Conservation (phyloP, 2,329 filamentous ascomycete species). For the Penicillium sp. region DNA sequence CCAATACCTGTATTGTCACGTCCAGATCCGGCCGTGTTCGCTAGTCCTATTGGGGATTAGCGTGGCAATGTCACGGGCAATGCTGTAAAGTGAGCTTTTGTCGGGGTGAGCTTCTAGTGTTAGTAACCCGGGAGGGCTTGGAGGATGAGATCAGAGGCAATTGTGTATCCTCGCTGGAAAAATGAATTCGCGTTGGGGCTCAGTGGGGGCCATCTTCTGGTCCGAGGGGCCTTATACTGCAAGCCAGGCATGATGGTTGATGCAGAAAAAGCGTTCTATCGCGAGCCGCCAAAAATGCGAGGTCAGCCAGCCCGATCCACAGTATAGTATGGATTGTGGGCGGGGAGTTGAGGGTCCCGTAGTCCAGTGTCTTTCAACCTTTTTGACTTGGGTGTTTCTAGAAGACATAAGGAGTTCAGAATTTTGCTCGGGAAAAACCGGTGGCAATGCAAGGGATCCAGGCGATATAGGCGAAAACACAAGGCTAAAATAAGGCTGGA, state of each 20-base stretch:
- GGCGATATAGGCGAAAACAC: not conserved
- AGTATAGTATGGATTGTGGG: too few relatives aligned
- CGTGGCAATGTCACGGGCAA: constrained; percentile 3
- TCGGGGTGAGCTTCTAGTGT: constrained; percentile 9
- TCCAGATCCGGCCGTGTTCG: constrained; percentile 5
- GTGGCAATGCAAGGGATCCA: constrained; percentile 2
- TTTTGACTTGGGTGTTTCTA: not conserved
- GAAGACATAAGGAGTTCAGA: not conserved
- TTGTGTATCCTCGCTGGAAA: not conserved
- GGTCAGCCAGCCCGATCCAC: too few relatives aligned
- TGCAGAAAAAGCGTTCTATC: not conserved
- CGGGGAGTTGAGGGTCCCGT: not conserved
- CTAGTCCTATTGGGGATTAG: not conserved
- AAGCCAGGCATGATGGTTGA: not conserved
- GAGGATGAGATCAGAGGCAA: too few relatives aligned
- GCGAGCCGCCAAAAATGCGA: not conserved
- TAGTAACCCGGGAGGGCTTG: not conserved
- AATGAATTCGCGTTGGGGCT: not conserved
- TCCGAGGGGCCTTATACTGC: too few relatives aligned
- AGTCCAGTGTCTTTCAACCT: not conserved
- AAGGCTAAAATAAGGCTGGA: not conserved
- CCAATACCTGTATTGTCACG: constrained; percentile 7
- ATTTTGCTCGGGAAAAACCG: constrained; percentile 2
- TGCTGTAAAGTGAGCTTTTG: constrained; percentile 2
- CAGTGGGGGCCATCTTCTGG: too few relatives aligned